Conservation (phyloP, 805 yeast species). For the Candida pseudofarinosa region DNA sequence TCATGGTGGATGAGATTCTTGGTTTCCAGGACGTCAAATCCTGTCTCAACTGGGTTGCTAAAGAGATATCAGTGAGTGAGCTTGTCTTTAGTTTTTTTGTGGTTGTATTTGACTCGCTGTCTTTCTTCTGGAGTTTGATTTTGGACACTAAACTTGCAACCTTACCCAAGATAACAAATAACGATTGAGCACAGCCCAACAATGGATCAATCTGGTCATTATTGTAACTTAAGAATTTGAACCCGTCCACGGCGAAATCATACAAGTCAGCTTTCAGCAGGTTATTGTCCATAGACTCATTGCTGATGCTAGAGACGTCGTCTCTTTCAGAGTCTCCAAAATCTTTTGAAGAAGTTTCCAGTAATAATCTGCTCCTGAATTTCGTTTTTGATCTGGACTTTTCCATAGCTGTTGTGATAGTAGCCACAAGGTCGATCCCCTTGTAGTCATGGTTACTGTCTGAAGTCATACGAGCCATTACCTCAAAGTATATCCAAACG, state of each 20-base stretch:
- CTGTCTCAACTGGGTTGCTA: constrained; percentile 51
- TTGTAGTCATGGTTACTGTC: constrained; percentile 42
- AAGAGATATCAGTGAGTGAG: constrained; percentile 45
- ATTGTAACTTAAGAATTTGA: constrained; percentile 31
- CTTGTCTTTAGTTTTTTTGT: constrained; percentile 16
- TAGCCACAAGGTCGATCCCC: constrained; percentile 39
- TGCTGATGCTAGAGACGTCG: neutral
- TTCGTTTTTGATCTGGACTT: constrained; percentile 8
- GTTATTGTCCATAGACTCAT: neutral
- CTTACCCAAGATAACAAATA: constrained; percentile 61
- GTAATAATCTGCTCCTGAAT: neutral
- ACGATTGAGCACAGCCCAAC: constrained; percentile 61
- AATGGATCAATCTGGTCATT: constrained; percentile 55
- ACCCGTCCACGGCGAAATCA: constrained; percentile 30
- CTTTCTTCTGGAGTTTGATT: constrained; percentile 36
- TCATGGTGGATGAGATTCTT: constrained; percentile 31
- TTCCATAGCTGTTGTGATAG: constrained; percentile 32
- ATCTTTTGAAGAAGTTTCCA: neutral
- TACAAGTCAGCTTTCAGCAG: constrained; percentile 1
- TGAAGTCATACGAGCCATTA: constrained; percentile 61
- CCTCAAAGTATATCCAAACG: constrained; percentile 67
- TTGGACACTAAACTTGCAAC: constrained; percentile 54
- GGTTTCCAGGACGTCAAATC: constrained; percentile 59
- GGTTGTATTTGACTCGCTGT: constrained; percentile 7
- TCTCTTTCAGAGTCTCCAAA: neutral